Conservation (phyloP, 495 filamentous ascomycete genomes). For the Daldinia loculata region DNA sequence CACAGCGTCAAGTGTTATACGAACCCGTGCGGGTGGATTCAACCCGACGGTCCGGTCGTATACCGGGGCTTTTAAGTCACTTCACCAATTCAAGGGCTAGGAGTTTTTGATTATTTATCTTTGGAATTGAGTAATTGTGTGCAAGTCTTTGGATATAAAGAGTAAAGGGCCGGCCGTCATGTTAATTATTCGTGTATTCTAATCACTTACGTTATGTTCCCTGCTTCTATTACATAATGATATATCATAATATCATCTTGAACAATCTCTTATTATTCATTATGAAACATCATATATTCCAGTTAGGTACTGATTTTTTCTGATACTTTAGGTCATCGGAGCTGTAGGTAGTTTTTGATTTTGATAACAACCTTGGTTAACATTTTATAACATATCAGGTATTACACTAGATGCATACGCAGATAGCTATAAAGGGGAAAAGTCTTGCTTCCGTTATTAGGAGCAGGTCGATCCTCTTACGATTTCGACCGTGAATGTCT, state of each 20-base stretch:
- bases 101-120: background rate
- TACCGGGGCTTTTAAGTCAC: slow-evolving; percentile 5
- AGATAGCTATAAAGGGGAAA: background rate
- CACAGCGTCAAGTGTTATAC: slow-evolving; percentile 42
- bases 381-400: background rate
- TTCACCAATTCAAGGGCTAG: slow-evolving; percentile 4
- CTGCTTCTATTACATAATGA: slow-evolving; percentile 16
- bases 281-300: background rate
- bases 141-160: background rate
- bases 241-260: background rate
- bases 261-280: background rate
- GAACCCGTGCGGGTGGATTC: slow-evolving; percentile 38
- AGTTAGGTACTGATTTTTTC: background rate
- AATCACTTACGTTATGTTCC: background rate
- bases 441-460: background rate
- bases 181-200: slow-evolving; percentile 13
- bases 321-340: background rate
- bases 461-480: slow-evolving; percentile 11
- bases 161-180: slow-evolving; percentile 1
- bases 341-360: too few species aligned
- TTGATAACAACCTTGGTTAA: too few species aligned
- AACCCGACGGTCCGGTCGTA: slow-evolving; percentile 37
- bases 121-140: background rate
- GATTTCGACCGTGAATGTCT: background rate
- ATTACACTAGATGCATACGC: background rate